Evolutionary conservation across 345 rosid species (phyloP), one percentile per base, ranked within the genome.

Genomic region (Durio zibethinus): DNA sequence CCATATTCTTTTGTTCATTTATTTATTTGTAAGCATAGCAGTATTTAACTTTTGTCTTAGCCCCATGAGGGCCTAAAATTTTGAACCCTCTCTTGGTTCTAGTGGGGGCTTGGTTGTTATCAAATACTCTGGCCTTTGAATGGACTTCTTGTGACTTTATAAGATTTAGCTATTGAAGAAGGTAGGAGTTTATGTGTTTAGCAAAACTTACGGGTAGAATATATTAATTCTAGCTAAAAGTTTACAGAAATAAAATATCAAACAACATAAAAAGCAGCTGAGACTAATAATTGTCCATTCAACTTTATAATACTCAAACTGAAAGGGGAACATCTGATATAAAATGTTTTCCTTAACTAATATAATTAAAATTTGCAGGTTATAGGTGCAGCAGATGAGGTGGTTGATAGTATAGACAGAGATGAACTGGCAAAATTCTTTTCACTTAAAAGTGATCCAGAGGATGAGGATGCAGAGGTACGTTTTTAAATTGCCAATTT

Each of bases 401-500:
- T 92, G 63, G 80, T 92, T 77, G 75, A 84, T 78, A 96, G 98
- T 82, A 87, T 93, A 74, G 90, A 93, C 83, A 81, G 50, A 80
- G 97, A 92, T 31, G 97, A 96, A 82, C 77, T 96, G 77, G 92
- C 90, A 76, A 93, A 83, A 77, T 89, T 77, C 83, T 87, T 90
- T 82, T 83, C 86, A 40, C 82, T 87, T 66, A 96, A 87, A 86
- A 83, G 68, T 86, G 99, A 93, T 76, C 97, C 95, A 47, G 98
- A 96, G 80, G 99, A 96, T 74, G 97, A 89, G 57, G 98, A 92
- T 43, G 89, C 93, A 77, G 93, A 96, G 94, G 99, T 94, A 25
- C 73, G 83, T 57, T 47, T 56, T 66, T 59, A 48, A 42, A 72
- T 59, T 79, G 50, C 48, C 10, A 9, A 27, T 20, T 66, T 21